A percentile compares a stretch with the other conserved stretches of the same genome.
phyloP scores from a whole-genome alignment of 495 filamentous ascomycete genomes.

The Hypoxylon lienhwacheense region DNA sequence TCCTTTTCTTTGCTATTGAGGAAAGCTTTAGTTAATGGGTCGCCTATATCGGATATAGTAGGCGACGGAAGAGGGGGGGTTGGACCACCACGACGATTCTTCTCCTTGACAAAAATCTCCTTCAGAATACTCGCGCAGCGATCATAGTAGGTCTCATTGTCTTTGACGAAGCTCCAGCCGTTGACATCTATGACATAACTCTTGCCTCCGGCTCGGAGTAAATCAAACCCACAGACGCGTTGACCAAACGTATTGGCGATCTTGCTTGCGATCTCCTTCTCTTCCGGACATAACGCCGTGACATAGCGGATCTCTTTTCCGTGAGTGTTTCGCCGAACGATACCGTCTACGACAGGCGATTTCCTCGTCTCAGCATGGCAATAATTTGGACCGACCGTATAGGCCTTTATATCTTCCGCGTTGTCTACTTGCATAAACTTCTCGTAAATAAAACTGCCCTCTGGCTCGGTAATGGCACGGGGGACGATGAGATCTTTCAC shows the following conservation, averaged over 20 bases:
- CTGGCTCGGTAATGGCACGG: conserved; percentile 73
- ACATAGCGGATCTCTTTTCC: conserved; percentile 97
- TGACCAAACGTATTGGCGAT: conserved; percentile 95
- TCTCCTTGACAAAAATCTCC: conserved; percentile 82
- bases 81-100: conserved; percentile 49
- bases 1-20: conserved; percentile 42
- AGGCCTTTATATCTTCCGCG: conserved; percentile 96
- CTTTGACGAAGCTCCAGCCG: conserved; percentile 99
- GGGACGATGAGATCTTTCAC: conserved; percentile 75
- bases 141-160: conserved; percentile 98
- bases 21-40: conserved; percentile 43
- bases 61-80: conserved; percentile 51
- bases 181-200: conserved; percentile 99
- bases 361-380: conserved; percentile 98
- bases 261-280: conserved; percentile 80
- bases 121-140: conserved; percentile 81
- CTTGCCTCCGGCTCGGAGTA: conserved; percentile 81
- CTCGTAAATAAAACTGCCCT: conserved; percentile 90
- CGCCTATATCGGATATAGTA: conserved; percentile 46
- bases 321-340: conserved; percentile 93
- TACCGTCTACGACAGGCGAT: conserved; percentile 93
- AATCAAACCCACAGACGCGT: conserved; percentile 93
- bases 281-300: conserved; percentile 77
- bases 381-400: conserved; percentile 90
- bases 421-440: conserved; percentile 96